Conservation (phyloP, 208 protist genomes). For the Crithidia thermophila region DNA sequence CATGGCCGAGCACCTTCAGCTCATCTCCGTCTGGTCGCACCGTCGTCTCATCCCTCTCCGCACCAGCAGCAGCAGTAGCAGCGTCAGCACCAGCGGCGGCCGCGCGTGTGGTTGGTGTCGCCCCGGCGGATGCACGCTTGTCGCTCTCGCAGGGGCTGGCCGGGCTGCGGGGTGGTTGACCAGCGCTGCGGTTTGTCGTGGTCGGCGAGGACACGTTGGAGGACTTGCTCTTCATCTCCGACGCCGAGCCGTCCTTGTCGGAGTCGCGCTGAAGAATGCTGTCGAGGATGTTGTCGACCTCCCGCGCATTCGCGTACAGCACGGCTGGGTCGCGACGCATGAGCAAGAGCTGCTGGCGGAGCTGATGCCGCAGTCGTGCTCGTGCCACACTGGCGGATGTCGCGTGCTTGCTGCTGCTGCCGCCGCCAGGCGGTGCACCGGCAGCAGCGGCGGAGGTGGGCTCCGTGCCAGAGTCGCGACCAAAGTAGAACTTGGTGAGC, state of each 20-base stretch:
- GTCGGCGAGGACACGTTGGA: not conserved
- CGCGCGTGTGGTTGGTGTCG: not conserved
- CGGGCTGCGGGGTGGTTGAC: not conserved
- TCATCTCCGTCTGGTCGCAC: not conserved
- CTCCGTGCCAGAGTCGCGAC: slow-evolving; percentile 13
- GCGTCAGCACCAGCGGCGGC: too few species aligned
- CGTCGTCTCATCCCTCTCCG: not conserved
- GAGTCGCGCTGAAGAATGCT: slow-evolving; percentile 16
- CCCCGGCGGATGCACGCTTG: not conserved
- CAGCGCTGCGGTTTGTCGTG: too few species aligned
- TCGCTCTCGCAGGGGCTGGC: not conserved
- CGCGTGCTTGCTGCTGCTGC: not conserved
- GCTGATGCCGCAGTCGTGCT: slow-evolving; percentile 28
- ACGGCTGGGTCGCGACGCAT: slow-evolving; percentile 75
- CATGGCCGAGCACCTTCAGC: slow-evolving; percentile 4
- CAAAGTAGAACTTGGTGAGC: slow-evolving; percentile 79
- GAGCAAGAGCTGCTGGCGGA: slow-evolving; percentile 69
- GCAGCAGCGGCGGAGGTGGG: not conserved
- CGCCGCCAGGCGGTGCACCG: not conserved
- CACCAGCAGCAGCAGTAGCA: too few species aligned
- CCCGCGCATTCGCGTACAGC: slow-evolving; percentile 66
- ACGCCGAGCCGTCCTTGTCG: not conserved
- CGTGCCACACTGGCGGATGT: too few species aligned
- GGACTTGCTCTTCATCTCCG: slow-evolving; percentile 3
- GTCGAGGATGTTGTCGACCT: slow-evolving; percentile 36